These are phyloP conservation scores for Xylaria acuta DNA, from an alignment of 495 filamentous ascomycete species.

Conservation along the genomic window DNA sequence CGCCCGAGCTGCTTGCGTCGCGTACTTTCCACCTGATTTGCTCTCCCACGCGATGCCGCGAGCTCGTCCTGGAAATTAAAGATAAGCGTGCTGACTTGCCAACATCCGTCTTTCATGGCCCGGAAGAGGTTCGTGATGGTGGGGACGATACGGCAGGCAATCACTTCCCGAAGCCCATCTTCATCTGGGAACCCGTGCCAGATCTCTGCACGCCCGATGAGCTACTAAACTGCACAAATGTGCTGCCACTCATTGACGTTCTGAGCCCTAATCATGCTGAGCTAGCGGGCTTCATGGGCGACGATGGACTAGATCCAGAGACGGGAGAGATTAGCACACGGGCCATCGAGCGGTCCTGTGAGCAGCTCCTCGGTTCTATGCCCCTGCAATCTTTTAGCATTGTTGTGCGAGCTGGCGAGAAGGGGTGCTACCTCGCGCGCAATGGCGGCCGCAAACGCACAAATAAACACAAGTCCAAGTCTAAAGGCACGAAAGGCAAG, in stretches of 20 bases:
- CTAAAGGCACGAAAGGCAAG: constrained; percentile 46
- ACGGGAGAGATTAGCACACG: constrained; percentile 58
- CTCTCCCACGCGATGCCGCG: constrained; percentile 75
- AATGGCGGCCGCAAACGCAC: constrained; percentile 56
- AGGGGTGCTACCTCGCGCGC: constrained; percentile 58
- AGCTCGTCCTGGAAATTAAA: constrained; percentile 69
- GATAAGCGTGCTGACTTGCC: constrained; percentile 47
- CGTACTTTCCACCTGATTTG: constrained; percentile 89
- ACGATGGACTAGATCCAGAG: constrained; percentile 51
- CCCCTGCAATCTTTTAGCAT: constrained; percentile 60
- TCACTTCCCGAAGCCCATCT: constrained; percentile 61
- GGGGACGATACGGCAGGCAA: constrained; percentile 22
- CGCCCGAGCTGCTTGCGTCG: constrained; percentile 63
- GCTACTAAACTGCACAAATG: constrained; percentile 72
- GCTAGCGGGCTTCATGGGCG: constrained; percentile 78
- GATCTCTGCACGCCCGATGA: constrained; percentile 82
- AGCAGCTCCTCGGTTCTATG: constrained; percentile 59
- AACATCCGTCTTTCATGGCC: not conserved
- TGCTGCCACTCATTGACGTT: constrained; percentile 76
- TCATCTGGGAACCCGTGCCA: constrained; percentile 96
- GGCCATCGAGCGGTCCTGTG: constrained; percentile 59
- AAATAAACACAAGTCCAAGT: constrained; percentile 40
- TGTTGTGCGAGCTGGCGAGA: constrained; percentile 58
- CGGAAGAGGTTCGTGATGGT: not conserved
- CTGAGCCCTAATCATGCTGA: constrained; percentile 90